phyloP scores from a whole-genome alignment of 352 stramenopile species.

The Phytopythium mirpurense region DNA sequence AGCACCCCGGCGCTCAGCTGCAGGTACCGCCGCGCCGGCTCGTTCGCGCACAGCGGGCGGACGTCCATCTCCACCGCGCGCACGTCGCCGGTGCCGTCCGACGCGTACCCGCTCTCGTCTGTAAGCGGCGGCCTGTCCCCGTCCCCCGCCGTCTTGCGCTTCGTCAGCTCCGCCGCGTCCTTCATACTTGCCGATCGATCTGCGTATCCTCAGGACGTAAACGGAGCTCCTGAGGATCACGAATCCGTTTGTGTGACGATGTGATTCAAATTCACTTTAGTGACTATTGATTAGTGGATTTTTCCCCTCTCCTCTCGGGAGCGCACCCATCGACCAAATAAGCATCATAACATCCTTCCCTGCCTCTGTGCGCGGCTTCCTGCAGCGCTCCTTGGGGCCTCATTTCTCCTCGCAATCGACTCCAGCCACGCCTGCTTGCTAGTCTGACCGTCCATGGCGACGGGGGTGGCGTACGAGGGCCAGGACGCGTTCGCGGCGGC shows the following conservation, averaged over 20 bases:
- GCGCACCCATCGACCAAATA: neutral
- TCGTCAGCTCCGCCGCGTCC: slow-evolving; percentile 32
- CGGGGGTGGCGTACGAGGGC: slow-evolving; percentile 65
- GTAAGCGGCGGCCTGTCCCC: slow-evolving; percentile 5
- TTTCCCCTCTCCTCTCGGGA: too few species aligned
- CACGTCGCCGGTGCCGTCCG: slow-evolving; percentile 17
- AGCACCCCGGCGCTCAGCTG: slow-evolving; percentile 32
- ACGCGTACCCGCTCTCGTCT: slow-evolving; percentile 6
- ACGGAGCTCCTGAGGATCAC: too few species aligned
- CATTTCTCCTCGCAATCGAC: neutral
- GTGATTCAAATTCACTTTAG: too few species aligned
- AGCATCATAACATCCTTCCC: too few species aligned
- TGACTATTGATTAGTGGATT: slow-evolving; percentile 4
- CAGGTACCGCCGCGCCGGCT: slow-evolving; percentile 43
- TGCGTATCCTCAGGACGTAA: too few species aligned
- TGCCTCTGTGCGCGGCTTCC: too few species aligned
- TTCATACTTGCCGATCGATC: slow-evolving; percentile 10
- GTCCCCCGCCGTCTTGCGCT: slow-evolving; percentile 30
- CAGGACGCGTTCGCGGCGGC: slow-evolving; percentile 72
- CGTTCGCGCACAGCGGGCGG: slow-evolving; percentile 44
- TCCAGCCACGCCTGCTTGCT: neutral
- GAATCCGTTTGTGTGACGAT: too few species aligned
- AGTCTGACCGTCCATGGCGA: slow-evolving; percentile 24
- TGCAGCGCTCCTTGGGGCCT: neutral
- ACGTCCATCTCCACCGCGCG: slow-evolving; percentile 56